Percentiles rank a stretch among this genome's conserved stretches.
Conservation (phyloP, 108 stramenopile species). For the Seminavis robusta region DNA sequence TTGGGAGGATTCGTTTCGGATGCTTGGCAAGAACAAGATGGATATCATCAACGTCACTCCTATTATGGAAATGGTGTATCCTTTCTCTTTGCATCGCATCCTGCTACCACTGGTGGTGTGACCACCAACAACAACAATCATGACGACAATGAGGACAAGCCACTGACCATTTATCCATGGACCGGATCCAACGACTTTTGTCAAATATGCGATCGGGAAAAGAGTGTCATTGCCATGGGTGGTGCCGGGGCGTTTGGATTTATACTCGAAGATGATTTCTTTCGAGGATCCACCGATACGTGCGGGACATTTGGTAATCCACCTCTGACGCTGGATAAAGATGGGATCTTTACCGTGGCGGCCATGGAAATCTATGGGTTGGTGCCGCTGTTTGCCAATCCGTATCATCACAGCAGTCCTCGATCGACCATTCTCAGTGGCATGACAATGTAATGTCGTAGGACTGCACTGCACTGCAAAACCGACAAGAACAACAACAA, state of each 20-base stretch:
- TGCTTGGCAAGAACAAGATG: constrained; percentile 20
- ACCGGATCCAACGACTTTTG: constrained; percentile 38
- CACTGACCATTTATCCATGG: constrained; percentile 25
- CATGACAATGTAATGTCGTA: too few species aligned
- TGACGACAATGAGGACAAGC: background rate
- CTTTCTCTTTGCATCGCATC: constrained; percentile 29
- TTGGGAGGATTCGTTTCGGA: constrained; percentile 38
- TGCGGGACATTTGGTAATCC: constrained; percentile 41
- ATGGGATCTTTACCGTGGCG: constrained; percentile 26
- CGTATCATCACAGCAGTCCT: too few species aligned
- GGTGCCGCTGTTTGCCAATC: constrained; percentile 1
- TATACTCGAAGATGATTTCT: constrained; percentile 25
- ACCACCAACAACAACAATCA: background rate
- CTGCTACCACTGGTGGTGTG: background rate
- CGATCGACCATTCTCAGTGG: too few species aligned
- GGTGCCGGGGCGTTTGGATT: constrained; percentile 41
- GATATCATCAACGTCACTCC: background rate
- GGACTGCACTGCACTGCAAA: too few species aligned
- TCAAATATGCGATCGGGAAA: constrained; percentile 31
- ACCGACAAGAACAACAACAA: too few species aligned
- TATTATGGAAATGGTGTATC: constrained; percentile 33
- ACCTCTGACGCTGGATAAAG: constrained; percentile 11
- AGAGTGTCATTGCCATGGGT: constrained; percentile 27
- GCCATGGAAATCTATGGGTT: constrained; percentile 44
- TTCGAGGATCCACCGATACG: constrained; percentile 22